A percentile compares a stretch with the other conserved stretches of the same genome.
Evolutionary conservation across 495 filamentous ascomycete species (phyloP).

Genomic region (Trichoderma virens): DNA sequence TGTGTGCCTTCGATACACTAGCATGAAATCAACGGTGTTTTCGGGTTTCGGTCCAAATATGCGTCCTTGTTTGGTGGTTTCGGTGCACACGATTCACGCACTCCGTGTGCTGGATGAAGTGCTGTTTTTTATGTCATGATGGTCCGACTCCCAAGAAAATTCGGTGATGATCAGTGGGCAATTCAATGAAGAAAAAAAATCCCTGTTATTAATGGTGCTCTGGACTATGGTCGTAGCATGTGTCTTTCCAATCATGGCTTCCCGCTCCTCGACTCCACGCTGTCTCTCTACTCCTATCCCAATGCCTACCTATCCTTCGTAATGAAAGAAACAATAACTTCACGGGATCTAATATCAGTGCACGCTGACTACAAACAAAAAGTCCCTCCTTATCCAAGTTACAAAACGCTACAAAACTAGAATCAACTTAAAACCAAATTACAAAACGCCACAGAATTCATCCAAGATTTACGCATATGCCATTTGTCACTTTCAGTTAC

Average conservation of each 20-base stretch:
- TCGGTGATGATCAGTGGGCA: not conserved
- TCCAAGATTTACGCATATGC: not conserved
- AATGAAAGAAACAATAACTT: no score
- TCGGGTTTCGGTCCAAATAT: constrained; percentile 4
- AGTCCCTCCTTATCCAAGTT: no score
- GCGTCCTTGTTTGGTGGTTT: not conserved
- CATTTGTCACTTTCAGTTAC: not conserved
- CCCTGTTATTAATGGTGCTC: not conserved
- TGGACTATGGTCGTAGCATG: not conserved
- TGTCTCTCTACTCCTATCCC: no score
- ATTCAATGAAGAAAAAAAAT: not conserved
- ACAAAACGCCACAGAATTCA: not conserved
- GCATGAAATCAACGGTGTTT: constrained; percentile 9
- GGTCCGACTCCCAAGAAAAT: not conserved
- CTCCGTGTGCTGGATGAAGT: not conserved
- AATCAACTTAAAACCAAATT: not conserved
- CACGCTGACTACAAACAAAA: not conserved
- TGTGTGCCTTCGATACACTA: constrained; percentile 7
- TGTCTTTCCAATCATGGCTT: not conserved
- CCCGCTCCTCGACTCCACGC: not conserved
- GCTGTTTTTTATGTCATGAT: not conserved
- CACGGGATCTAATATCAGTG: not conserved
- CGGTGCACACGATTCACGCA: not conserved
- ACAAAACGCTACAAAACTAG: no score
- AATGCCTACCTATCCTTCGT: no score